Evolutionary conservation across 192 early-diverging fungal genomes (phyloP), one percentile per base, ranked within the genome.

Genomic region (Hyaloraphidium curvatum): DNA sequence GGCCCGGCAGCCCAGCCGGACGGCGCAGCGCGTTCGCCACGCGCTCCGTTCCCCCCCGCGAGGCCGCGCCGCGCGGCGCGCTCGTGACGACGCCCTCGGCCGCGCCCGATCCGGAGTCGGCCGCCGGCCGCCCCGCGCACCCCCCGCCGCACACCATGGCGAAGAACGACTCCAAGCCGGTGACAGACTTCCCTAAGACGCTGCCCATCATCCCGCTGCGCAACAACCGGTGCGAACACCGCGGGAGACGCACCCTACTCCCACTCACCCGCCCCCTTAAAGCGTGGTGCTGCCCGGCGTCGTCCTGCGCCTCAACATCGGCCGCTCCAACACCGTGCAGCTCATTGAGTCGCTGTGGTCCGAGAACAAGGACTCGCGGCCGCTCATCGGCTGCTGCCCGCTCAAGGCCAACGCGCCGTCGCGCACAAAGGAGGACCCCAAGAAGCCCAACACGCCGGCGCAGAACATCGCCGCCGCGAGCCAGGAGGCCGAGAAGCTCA

Each of bases 251-350:
- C 19, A 14, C 23, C 23, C 19, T 48, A 19, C 43, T 48, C 7
- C 43, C 43, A 7, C 25, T 25, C 43, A 19, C 5, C 19, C 43
- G 11, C 17, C 19, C 25, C 23, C 43, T 25, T 9, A 48, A 22
- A 7, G 25, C 19, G 74, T 81, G 7, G 65, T 85, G 13, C 62
- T 83, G 2, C 83, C 83, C 9, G 74, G 74, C 7, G 65, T 78
- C 3, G 74, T 81, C 9, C 59, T 75, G 28, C 68, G 75, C 1
- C 55, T 77, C n/a, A 70, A 69, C 43, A 71, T 84, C 33, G 63
- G 62, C 14, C 63, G 77, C 14, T 64, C 63, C 40, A 72, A 80
- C 17, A 69, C 77, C 14, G 65, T 65, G 21, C 60, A 62, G 9
- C 59, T 84, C 5, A 72, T 75, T 78, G 69, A 53, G 57, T 63